Base-by-base conservation (phyloP, 2,329 filamentous ascomycete genomes). In the Apiospora aurea region DNA sequence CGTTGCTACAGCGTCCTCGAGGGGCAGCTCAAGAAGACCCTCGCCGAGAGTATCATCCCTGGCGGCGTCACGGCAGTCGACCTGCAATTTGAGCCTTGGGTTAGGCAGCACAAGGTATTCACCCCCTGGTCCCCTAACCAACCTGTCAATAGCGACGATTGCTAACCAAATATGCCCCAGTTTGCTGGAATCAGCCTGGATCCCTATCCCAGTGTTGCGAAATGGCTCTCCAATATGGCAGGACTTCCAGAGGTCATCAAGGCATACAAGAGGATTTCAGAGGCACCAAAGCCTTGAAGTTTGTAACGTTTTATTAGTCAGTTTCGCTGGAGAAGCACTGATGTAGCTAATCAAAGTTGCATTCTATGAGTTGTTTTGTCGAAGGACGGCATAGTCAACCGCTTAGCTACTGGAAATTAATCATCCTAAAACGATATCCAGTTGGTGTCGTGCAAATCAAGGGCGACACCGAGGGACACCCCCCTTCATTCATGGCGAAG, bases 1-100 rank as follows among this genome's bases (percentile, higher is more conserved):
- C 80, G 84, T n/a, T 84, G 82, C 75, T 85, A 80, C 67, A 79
- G 79, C 66, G 80, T 85, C 4, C 77, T 85, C 0, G 84, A 85
- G 34, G 80, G 75, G 1, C 83, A 85, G 72, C 74, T 85, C 67
- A 77, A 80, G 74, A 83, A 82, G 72, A 79, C 79, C 14, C 76
- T 73, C 1, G 83, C 82, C 1, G 71, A 76, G 38, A 85, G 80
- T 69, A 78, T 85, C 44, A 69, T 85, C 34, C 80, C 80, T 2
- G 78, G 80, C 3, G 78, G 79, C 0, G 72, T 81, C 44, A 82
- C 78, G 29, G 81, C 81, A 1, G 83, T 84, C 1, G 83, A 85
- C 73, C 77, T 81, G 51, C 83, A 85, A 73, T 83, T 82, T 67
- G 80, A 84, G 72, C 80, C 81, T 4, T 85, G 83, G 83, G 78